Base-by-base conservation (phyloP, 2,329 filamentous ascomycete species). In the Aplosporella prunicola region DNA sequence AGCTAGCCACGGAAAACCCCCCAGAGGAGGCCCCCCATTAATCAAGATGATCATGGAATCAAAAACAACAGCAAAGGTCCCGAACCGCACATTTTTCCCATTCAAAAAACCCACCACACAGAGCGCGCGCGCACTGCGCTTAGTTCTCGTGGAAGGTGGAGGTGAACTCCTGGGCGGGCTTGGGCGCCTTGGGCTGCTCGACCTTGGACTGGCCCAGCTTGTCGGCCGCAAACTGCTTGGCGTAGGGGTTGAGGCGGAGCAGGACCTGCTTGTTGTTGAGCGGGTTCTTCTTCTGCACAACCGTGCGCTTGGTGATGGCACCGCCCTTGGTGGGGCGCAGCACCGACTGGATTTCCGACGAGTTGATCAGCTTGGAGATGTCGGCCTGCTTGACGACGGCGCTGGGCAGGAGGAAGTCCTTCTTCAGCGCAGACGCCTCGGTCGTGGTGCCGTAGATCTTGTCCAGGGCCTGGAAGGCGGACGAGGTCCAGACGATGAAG, bases 281-380 rank as follows among this genome's bases (percentile, higher is more conserved):
- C 60, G 91, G 91, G 79, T 98, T 98, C 88, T 96, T 96, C 87
- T 98, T 98, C 79, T 95, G 89, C 53, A 94, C 86, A 60, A 76
- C 71, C 53, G 74, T 71, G 62, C 91, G 85, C 80, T 95, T 95
- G 69, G 87, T 93, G 62, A 79, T 70, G 61, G 86, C 78, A 55
- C 82, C 78, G 56, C 91, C 91, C 76, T 88, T 91, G 67, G 88
- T 86, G 45, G 82, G 86, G 57, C 83, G 80, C 60, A 98, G 79
- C 43, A 94, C 89, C 68, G 81, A 84, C 81, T 98, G 91, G 67
- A 96, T 82, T 74, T 98, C 91, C 60, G 85, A 87, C 61, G 82
- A 89, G 86, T 98, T 98, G 82, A 98, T 98, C 62, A 98, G 78
- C 69, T 93, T 91, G 71, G 78, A 79, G 57, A 98, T 80, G 62